Evolutionary conservation across 257 asterid genomes (phyloP).

Genomic region (Scutellaria baicalensis): DNA sequence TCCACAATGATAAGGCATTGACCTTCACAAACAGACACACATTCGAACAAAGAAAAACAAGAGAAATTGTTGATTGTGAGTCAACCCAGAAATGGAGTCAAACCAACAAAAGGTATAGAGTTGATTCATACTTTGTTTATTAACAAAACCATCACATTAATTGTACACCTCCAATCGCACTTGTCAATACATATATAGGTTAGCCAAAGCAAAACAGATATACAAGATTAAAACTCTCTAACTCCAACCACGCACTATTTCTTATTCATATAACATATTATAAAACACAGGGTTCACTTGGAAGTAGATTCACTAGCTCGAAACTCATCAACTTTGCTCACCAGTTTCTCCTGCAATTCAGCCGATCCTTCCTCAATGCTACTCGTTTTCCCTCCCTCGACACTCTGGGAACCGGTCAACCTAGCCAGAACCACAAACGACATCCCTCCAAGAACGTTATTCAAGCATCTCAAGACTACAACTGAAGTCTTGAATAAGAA

Average conservation of each 20-base stretch:
- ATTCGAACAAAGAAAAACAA: too few species aligned
- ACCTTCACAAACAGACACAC: too few species aligned
- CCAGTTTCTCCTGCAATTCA: slow-evolving; percentile 34
- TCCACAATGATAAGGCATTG: too few species aligned
- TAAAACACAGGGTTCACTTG: neutral
- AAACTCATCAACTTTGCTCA: slow-evolving; percentile 15
- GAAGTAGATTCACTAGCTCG: slow-evolving; percentile 17
- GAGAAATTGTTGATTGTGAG: too few species aligned
- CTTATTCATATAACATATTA: neutral
- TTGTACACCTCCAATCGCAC: neutral
- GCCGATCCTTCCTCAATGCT: slow-evolving; percentile 9
- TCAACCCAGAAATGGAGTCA: too few species aligned
- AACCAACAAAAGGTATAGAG: neutral
- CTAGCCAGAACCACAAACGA: slow-evolving; percentile 77
- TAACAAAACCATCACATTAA: neutral
- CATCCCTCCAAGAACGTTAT: slow-evolving; percentile 84
- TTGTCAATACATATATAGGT: neutral
- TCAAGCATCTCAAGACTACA: slow-evolving; percentile 68
- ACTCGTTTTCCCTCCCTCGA: slow-evolving; percentile 17
- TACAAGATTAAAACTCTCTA: neutral
- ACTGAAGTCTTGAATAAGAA: slow-evolving; percentile 59
- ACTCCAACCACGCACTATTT: neutral
- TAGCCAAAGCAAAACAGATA: neutral
- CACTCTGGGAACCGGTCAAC: slow-evolving; percentile 75
- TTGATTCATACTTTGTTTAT: neutral